Base-by-base conservation (phyloP, 2,329 filamentous ascomycete genomes). In the Neophaeococcomyces aloes region DNA sequence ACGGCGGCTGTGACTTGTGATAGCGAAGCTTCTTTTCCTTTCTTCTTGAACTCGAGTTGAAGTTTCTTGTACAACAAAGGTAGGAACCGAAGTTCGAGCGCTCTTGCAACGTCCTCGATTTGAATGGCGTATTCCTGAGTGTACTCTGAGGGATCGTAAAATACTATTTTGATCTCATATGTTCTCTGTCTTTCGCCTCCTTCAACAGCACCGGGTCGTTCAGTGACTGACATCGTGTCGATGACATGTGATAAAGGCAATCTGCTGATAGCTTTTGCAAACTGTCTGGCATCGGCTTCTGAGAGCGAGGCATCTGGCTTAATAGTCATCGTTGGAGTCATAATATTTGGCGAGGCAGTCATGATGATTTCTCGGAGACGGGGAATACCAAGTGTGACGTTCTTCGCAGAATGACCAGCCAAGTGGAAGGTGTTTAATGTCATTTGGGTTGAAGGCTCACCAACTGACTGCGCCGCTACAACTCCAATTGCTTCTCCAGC, bases 401-500 rank as follows among this genome's bases (percentile, higher is more conserved):
- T 98, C 73, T 95, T 96, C 23, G 91, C 83, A 15, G 91, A 88
- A 71, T 96, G 89, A 59, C 91, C 91, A 64, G 91, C 91, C 76
- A 98, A 85, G 75, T 98, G 91, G 77, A 98, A 98, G 21, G 93
- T 98, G 67, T 98, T 98, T 44, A 98, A 70, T 6, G 93, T 98
- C 93, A 98, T 98, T 64, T 98, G 91, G 8, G 91, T 98, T 2
- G 88, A 95, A 7, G 93, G 91, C 61, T 98, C 93, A 60, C 91
- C 91, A 32, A 98, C 81, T 25, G 89, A 96, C 65, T 98, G 91
- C 7, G 88, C 88, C 39, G 93, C 93, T 47, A 98, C 86, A 50
- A 98, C 93, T 53, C 91, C 91, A 19, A 98, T 88, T 19, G 91
- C 89, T 67, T 98, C 93, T 35, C 91, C 91, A 21, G 91, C 86